Conservation (phyloP, 2,329 filamentous ascomycete species). For the Colletotrichum sp. region DNA sequence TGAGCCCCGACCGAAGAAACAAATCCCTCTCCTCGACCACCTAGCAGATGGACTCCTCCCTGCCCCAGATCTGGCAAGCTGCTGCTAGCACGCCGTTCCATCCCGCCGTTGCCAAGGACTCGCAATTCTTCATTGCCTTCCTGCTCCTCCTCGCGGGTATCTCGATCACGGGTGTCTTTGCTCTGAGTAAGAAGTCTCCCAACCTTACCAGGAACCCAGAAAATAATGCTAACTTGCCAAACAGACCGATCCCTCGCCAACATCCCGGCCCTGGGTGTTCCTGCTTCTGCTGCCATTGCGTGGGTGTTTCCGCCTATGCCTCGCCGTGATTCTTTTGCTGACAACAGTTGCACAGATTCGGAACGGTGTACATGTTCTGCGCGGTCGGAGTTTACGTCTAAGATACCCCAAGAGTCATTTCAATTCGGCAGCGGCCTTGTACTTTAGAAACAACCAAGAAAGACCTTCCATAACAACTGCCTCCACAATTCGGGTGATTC, state of each 20-base stretch:
- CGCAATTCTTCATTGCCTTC: slow-evolving; percentile 84
- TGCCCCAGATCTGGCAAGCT: slow-evolving; percentile 93
- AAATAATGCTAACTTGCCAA: slow-evolving; percentile 26
- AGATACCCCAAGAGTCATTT: slow-evolving; percentile 48
- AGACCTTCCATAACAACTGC: slow-evolving; percentile 7
- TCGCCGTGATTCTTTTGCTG: slow-evolving; percentile 7
- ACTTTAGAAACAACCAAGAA: slow-evolving; percentile 24
- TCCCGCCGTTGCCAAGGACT: slow-evolving; percentile 79
- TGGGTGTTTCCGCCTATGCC: slow-evolving; percentile 53
- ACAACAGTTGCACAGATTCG: slow-evolving; percentile 65
- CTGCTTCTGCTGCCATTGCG: slow-evolving; percentile 89
- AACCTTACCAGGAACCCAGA: background rate
- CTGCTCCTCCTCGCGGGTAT: slow-evolving; percentile 75
- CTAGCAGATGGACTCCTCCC: slow-evolving; percentile 73
- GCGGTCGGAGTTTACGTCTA: slow-evolving; percentile 98
- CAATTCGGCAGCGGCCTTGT: slow-evolving; percentile 23
- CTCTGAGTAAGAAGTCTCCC: slow-evolving; percentile 70
- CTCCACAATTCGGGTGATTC: slow-evolving; percentile 2
- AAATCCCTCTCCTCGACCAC: background rate
- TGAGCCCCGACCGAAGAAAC: background rate
- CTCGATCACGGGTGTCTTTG: slow-evolving; percentile 78
- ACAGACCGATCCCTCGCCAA: slow-evolving; percentile 82
- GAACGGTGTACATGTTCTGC: slow-evolving; percentile 98
- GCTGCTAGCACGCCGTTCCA: slow-evolving; percentile 85
- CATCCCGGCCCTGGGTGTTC: slow-evolving; percentile 79